Percentiles rank a stretch among this genome's conserved stretches.
These are phyloP conservation scores for Tolypocladium amazonense DNA, from an alignment of 2,329 filamentous ascomycete species.

Conservation along the genomic window DNA sequence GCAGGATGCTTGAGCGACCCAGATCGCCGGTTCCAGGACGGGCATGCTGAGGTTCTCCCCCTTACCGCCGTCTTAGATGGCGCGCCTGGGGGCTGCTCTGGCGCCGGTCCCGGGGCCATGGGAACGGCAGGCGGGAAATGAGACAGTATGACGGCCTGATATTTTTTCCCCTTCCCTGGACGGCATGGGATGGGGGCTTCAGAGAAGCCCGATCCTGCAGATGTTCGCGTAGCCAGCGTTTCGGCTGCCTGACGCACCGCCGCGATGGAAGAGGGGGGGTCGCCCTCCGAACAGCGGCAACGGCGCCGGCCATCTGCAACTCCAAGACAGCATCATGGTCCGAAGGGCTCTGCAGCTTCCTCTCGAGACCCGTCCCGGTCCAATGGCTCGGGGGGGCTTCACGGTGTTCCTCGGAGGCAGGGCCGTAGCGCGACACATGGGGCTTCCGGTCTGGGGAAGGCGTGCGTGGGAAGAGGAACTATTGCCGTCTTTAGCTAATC, in stretches of 20 bases:
- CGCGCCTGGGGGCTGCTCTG: not conserved
- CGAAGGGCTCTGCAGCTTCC: not conserved
- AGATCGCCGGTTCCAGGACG: conserved; percentile 4
- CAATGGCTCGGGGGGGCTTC: conserved; percentile 1
- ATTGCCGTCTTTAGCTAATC: not conserved
- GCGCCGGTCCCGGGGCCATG: not conserved
- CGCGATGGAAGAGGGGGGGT: not conserved
- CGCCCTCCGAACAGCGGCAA: not conserved
- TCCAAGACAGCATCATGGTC: conserved; percentile 1
- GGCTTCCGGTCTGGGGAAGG: not conserved
- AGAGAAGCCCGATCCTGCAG: conserved; percentile 2
- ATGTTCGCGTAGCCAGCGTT: conserved; percentile 2
- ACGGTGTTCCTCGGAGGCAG: not conserved
- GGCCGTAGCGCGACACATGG: not conserved
- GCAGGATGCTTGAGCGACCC: conserved; percentile 2
- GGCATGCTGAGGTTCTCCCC: not conserved
- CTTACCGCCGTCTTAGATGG: not conserved
- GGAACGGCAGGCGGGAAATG: not conserved
- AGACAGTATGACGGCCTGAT: not conserved
- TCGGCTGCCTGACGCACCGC: not conserved
- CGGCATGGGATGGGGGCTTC: not conserved
- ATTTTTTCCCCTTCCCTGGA: not conserved
- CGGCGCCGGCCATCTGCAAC: not conserved
- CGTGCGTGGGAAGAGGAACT: not conserved
- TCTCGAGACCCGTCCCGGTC: conserved; percentile 1